Base-by-base conservation (phyloP, 768 basidiomycete genomes). In the Auriculariales sp. region DNA sequence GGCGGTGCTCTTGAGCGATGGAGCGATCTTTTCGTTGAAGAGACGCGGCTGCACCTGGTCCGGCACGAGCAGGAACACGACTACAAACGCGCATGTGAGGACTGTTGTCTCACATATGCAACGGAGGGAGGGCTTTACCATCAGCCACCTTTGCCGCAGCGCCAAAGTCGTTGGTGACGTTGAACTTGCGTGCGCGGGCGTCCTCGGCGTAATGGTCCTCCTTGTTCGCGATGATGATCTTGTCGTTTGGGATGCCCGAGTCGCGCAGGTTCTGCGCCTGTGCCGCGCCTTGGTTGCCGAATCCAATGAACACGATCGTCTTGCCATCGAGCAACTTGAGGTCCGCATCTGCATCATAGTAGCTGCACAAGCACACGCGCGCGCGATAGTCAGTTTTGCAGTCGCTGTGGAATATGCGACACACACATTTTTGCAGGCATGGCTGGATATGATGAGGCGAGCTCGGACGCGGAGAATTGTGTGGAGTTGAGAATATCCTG, bases 231-330 rank as follows among this genome's bases (percentile, higher is more conserved):
- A 80, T 68, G 52, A 78, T 49, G 48, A 80, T 79, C 44, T 66
- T 69, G n/a, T 78, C 74, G 55, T 79, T 79, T 3, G 73, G 67
- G 51, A 79, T 74, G 2, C 78, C 78, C 47, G 73, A 68, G 52
- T 79, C 78, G n/a, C 78, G 70, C 52, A 80, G 56, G 53, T 80
- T 80, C 62, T 79, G 77, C 3, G 78, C 78, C 58, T 79, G 78
- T 45, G 78, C 78, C 28, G 78, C 74, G 11, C 78, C 78, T 59
- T 80, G 78, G 59, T 78, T 79, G 36, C 78, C 78, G 59, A 78
- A 80, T 3, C 78, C 78, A 17, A 81, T 61, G 64, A 79, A 79
- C 10, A 79, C 75, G 48, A 79, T 74, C 12, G 65, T 71, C 63
- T 72, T 79, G 53, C 62, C 64, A 27, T 66, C 62, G 44, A 79